A percentile compares a stretch with the other conserved stretches of the same genome.
Conservation (phyloP, 2,329 filamentous ascomycete species). For the Neurospora crassa region DNA sequence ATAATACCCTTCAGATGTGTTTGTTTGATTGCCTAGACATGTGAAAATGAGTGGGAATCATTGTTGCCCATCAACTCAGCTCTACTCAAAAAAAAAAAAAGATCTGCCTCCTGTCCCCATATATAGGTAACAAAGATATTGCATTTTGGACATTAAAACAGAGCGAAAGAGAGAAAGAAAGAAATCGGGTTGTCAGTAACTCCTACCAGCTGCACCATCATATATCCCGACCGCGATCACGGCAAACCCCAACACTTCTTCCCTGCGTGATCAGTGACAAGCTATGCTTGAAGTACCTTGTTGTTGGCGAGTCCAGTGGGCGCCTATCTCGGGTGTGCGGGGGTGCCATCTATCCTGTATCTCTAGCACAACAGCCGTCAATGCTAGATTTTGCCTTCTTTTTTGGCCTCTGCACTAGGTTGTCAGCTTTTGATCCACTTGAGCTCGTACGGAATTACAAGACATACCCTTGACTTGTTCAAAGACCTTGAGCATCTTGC, state of each 20-base stretch:
- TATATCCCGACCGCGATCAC: not conserved
- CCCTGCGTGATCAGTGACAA: not conserved
- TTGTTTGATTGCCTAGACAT: not conserved
- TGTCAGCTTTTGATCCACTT: constrained; percentile 5
- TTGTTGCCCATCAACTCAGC: not conserved
- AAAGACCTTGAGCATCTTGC: constrained; percentile 99
- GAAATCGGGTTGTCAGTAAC: not conserved
- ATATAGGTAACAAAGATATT: not conserved
- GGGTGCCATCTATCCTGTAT: not conserved
- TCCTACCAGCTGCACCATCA: not conserved
- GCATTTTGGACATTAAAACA: not conserved
- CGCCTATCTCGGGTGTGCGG: not conserved
- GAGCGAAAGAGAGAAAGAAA: not conserved
- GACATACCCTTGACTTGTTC: constrained; percentile 76
- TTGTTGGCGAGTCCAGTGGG: not conserved
- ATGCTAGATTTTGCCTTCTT: constrained; percentile 50
- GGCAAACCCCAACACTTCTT: not conserved
- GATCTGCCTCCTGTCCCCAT: not conserved
- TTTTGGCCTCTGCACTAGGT: constrained; percentile 52
- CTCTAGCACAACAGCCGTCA: not conserved
- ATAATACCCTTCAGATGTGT: not conserved
- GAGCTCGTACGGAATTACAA: not conserved
- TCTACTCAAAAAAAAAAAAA: not conserved
- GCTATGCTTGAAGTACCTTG: not conserved
- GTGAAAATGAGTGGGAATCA: not conserved